Conservation (phyloP, 2,329 filamentous ascomycete species). For the Pseudogymnoascus sp. region DNA sequence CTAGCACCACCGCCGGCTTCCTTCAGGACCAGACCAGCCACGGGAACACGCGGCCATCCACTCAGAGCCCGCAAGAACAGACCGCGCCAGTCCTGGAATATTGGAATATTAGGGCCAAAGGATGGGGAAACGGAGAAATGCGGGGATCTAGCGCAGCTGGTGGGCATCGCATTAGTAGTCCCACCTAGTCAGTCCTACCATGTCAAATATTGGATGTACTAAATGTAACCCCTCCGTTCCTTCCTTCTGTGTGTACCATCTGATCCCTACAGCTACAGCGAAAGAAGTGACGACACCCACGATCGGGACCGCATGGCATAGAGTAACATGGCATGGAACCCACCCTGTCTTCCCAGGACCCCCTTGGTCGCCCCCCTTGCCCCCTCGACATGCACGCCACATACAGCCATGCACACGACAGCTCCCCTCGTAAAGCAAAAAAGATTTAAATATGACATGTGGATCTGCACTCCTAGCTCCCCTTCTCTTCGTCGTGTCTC, state of each 20-base stretch:
- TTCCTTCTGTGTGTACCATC: not conserved
- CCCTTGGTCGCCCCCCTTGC: too few relatives aligned
- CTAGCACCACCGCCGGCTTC: not conserved
- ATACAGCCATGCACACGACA: not conserved
- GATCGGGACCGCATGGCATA: not conserved
- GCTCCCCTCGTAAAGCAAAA: not conserved
- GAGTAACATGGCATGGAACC: not conserved
- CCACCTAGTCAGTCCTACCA: not conserved
- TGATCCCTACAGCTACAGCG: not conserved
- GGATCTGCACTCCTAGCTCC: not conserved
- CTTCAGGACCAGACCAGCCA: not conserved
- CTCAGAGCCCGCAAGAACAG: not conserved
- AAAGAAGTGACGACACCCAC: not conserved
- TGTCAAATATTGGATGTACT: constrained; percentile 2
- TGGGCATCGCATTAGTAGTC: not conserved
- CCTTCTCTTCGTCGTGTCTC: not conserved
- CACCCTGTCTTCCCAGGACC: not conserved
- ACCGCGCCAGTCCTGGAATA: not conserved
- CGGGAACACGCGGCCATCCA: not conserved
- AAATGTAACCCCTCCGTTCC: not conserved
- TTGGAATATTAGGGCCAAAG: not conserved
- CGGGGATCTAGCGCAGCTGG: not conserved
- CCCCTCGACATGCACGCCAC: not conserved
- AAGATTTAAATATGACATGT: not conserved
- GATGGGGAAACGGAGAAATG: not conserved